A percentile compares a stretch with the other conserved stretches of the same genome.
phyloP scores from a whole-genome alignment of 371 early-diverging fungal species.

The Apophysomyces variabilis region DNA sequence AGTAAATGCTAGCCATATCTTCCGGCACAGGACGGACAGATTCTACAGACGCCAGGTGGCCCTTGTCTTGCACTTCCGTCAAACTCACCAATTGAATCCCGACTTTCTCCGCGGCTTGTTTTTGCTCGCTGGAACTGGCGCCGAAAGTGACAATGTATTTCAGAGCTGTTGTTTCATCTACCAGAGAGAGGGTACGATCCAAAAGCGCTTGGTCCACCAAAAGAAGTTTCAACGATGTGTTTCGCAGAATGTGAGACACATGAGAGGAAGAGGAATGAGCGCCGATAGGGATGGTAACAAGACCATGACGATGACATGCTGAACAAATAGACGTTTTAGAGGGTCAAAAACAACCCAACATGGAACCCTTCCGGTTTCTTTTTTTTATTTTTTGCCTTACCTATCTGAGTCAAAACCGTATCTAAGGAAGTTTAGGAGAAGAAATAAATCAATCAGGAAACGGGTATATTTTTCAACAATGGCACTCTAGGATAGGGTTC shows the following conservation, averaged over 20 bases:
- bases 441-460: slow-evolving; percentile 14
- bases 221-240: slow-evolving; percentile 35
- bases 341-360: slow-evolving; percentile 8
- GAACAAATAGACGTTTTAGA: neutral
- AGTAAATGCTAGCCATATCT: slow-evolving; percentile 49
- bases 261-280: slow-evolving; percentile 34
- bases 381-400: slow-evolving; percentile 27
- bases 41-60: slow-evolving; percentile 27
- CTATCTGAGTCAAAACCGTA: slow-evolving; percentile 42
- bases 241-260: slow-evolving; percentile 32
- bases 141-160: slow-evolving; percentile 41
- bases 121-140: slow-evolving; percentile 17
- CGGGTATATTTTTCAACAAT: slow-evolving; percentile 4
- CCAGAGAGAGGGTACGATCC: slow-evolving; percentile 25
- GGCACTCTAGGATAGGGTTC: neutral
- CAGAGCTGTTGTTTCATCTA: slow-evolving; percentile 22
- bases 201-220: slow-evolving; percentile 28
- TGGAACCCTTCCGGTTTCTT: neutral
- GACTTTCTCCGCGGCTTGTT: slow-evolving; percentile 19
- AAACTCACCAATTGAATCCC: slow-evolving; percentile 35
- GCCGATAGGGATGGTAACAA: slow-evolving; percentile 51
- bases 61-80: slow-evolving; percentile 38
- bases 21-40: slow-evolving; percentile 31
- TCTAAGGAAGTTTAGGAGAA: slow-evolving; percentile 22
- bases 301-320: slow-evolving; percentile 47